Percentiles rank a stretch among this genome's conserved stretches.
Evolutionary conservation across 441 rosid genomes (phyloP).

Genomic region (Populus hybrid): DNA sequence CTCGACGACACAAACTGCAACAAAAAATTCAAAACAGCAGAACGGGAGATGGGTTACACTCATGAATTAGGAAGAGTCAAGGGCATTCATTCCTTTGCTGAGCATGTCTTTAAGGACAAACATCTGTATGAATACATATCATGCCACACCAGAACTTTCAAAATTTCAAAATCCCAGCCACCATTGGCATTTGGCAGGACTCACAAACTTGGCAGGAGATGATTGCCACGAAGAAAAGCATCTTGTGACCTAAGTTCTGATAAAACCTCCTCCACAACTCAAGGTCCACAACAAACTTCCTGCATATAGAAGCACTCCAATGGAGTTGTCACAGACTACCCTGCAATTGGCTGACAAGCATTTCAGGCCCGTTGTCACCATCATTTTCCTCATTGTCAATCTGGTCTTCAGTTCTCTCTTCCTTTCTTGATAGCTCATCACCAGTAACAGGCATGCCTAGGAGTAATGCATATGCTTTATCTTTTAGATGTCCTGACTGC

Average conservation of each 20-base stretch:
- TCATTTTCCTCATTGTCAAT: conserved; percentile 17
- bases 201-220: neutral
- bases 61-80: neutral
- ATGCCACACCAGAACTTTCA: neutral
- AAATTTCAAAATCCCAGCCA: neutral
- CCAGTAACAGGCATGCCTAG: conserved; percentile 25
- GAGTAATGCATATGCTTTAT: conserved; percentile 40
- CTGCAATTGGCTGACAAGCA: conserved; percentile 35
- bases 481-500: conserved; percentile 50
- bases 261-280: neutral
- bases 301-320: neutral
- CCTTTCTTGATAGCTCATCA: conserved; percentile 5
- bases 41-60: neutral
- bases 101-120: neutral
- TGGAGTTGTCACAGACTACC: conserved; percentile 20
- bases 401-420: conserved; percentile 14
- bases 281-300: neutral
- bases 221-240: neutral
- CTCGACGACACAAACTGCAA: neutral
- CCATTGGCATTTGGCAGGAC: neutral
- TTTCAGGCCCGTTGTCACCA: conserved; percentile 25
- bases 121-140: neutral
- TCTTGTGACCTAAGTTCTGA: neutral
- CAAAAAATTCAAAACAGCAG: neutral
- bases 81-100: neutral